Conservation (phyloP, 83 land plant genomes). For the Thuja plicata region DNA sequence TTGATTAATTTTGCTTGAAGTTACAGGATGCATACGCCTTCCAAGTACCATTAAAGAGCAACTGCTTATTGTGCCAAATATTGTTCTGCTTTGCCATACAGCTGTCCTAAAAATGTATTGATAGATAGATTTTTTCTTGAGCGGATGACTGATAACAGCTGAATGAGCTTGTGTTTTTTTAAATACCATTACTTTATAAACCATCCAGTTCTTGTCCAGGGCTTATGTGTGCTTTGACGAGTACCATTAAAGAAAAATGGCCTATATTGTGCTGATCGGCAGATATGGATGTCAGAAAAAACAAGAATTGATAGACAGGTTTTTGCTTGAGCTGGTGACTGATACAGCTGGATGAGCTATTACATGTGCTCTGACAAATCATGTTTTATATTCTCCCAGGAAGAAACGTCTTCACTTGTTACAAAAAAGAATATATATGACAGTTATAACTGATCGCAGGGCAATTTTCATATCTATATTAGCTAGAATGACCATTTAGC, state of each 20-base stretch:
- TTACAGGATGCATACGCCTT: background rate
- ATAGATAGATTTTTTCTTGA: background rate
- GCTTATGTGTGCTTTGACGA: background rate
- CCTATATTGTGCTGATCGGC: background rate
- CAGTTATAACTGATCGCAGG: background rate
- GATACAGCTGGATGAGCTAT: background rate
- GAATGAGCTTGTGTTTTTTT: background rate
- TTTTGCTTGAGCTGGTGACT: background rate
- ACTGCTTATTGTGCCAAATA: background rate
- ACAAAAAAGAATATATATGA: background rate
- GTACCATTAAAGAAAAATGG: background rate
- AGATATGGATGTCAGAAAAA: background rate
- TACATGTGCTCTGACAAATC: background rate
- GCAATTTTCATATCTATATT: background rate
- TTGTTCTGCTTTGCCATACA: background rate
- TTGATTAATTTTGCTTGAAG: background rate
- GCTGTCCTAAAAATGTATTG: background rate
- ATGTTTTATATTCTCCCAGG: background rate
- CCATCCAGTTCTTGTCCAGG: background rate
- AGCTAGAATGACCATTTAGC: background rate
- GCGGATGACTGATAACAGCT: background rate
- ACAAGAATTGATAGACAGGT: background rate
- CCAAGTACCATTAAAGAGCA: background rate
- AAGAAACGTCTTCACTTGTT: too few relatives aligned
- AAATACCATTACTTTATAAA: background rate